These are phyloP conservation scores for Ogataea pignaliae DNA, from an alignment of 805 yeast genomes.

Conservation along the genomic window DNA sequence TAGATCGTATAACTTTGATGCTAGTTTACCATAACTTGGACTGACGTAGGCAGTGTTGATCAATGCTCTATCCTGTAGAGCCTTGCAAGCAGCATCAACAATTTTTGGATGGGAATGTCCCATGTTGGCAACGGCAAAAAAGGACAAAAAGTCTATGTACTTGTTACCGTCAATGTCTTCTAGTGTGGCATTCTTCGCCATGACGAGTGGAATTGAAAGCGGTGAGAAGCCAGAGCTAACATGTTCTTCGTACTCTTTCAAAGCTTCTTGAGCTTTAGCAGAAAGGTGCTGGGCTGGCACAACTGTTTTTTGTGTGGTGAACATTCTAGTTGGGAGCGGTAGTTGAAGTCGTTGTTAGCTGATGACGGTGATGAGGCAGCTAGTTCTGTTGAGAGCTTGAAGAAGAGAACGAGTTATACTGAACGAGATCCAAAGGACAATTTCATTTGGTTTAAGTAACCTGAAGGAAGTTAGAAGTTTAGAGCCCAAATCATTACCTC, in stretches of 20 bases:
- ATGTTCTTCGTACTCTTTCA: constrained; percentile 12
- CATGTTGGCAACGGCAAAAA: constrained; percentile 29
- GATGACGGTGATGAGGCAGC: no score
- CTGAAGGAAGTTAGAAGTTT: no score
- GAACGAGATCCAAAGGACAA: no score
- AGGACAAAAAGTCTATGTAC: constrained; percentile 25
- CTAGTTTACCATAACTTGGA: constrained; percentile 22
- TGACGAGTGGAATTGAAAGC: constrained; percentile 20
- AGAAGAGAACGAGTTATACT: no score
- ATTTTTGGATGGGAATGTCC: constrained; percentile 28
- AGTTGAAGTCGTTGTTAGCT: no score
- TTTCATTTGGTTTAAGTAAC: no score
- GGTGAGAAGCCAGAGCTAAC: constrained; percentile 23
- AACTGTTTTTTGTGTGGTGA: no score
- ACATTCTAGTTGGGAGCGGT: no score
- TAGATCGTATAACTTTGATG: constrained; percentile 14
- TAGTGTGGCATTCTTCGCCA: constrained; percentile 19
- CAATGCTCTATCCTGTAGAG: constrained; percentile 16
- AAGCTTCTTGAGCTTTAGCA: constrained; percentile 3
- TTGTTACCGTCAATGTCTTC: constrained; percentile 27
- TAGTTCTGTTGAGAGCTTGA: no score
- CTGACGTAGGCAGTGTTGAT: constrained; percentile 20
- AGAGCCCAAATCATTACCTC: not conserved
- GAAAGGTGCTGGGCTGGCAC: constrained; percentile 2
- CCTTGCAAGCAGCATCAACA: constrained; percentile 22